Evolutionary conservation across 257 asterid species (phyloP), one percentile per base, ranked within the genome.

Genomic region (Pogostemon cablin): DNA sequence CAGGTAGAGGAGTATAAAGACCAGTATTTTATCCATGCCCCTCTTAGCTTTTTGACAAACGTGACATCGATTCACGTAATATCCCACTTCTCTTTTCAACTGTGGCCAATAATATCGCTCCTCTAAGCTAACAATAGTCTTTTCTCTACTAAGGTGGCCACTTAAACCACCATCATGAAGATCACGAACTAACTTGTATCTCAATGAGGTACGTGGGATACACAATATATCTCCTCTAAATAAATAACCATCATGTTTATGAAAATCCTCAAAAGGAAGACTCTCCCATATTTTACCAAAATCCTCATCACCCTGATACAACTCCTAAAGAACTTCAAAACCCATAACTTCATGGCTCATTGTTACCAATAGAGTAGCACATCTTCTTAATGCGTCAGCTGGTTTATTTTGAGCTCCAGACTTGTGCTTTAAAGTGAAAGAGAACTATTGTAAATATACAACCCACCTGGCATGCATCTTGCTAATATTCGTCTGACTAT

Each of bases 141-240:
- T 47, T 0, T 65, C 71, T 0, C 40, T 1, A 0, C 59, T 32
- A 10, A 65, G 59, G 3, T 65, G 46, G 0, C 71, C 59, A 34
- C 58, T 65, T 12, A 65, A 11, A 3, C 68, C 49, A 6, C 41
- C 68, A 3, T 41, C 55, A 43, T 63, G 55, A 3, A 63, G 7
- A 20, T 65, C 71, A 4, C 46, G 46, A 32, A 65, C 6, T 5
- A 65, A 7, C 2, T 65, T 65, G 11, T 65, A 58, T 34, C 71
- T 10, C 32, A 65, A 65, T 1, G 47, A 48, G 3, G 32, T 47
- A 3, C 59, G 9, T 1, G 71, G 43, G 3, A 63, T 43, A 7
- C 55, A 42, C 9, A 63, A 25, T 0, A 12, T 17, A 63, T 9
- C 25, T 3, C 68, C 55, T 0, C 20, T 7, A 10, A 63, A 63